phyloP scores from a whole-genome alignment of 192 early-diverging fungal genomes.

The Rhizophagus sp. region DNA sequence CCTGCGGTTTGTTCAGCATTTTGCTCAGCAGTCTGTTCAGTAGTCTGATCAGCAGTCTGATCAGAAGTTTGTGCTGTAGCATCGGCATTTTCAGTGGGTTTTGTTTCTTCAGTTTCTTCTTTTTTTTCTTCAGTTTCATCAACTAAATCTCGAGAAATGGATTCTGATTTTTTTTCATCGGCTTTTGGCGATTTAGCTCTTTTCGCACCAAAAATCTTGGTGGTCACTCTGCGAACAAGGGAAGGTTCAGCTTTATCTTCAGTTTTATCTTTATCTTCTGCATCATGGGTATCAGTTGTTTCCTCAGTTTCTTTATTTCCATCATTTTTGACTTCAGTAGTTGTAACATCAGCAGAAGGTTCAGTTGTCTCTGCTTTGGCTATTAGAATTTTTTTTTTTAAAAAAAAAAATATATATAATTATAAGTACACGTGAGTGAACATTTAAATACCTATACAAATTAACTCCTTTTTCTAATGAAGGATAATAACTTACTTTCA shows the following conservation, averaged over 20 bases:
- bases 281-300: too few species aligned
- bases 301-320: too few species aligned
- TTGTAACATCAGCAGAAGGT: background rate
- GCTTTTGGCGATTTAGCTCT: background rate
- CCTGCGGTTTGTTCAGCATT: background rate
- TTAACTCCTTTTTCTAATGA: too few species aligned
- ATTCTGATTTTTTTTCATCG: background rate
- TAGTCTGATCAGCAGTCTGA: background rate
- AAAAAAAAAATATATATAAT: too few species aligned
- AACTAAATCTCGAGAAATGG: background rate
- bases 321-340: too few species aligned
- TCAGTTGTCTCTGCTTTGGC: background rate
- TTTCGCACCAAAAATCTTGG: background rate
- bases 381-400: too few species aligned
- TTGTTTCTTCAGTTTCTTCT: background rate
- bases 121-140: background rate
- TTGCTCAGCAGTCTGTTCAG: background rate
- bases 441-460: too few species aligned
- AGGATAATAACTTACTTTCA: too few species aligned
- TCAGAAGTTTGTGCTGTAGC: background rate
- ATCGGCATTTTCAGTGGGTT: too few species aligned
- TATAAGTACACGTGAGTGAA: background rate
- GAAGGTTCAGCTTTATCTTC: background rate
- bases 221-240: background rate
- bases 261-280: background rate